Conservation (phyloP, 2,329 filamentous ascomycete genomes). For the Clonostachys byssicola region DNA sequence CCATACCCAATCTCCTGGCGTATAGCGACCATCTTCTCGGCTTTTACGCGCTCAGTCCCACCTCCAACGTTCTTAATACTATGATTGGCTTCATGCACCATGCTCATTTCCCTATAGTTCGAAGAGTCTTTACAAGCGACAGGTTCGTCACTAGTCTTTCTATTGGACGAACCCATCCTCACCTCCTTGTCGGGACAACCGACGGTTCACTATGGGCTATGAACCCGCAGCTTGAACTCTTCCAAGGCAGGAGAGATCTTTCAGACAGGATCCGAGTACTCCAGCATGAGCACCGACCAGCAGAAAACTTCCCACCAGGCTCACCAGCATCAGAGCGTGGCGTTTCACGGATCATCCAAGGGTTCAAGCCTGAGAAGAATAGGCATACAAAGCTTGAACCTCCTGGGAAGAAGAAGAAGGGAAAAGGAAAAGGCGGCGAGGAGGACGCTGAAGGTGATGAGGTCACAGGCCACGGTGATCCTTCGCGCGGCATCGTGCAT, state of each 20-base stretch:
- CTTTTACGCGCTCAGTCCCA: slow-evolving; percentile 48
- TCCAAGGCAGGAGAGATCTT: slow-evolving; percentile 21
- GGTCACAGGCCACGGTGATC: slow-evolving; percentile 22
- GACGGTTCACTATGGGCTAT: slow-evolving; percentile 48
- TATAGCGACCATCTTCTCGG: slow-evolving; percentile 54
- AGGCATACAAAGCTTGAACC: slow-evolving; percentile 24
- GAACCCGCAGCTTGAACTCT: slow-evolving; percentile 31
- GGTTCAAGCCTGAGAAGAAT: slow-evolving; percentile 46
- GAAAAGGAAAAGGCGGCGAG: slow-evolving; percentile 23
- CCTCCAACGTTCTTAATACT: slow-evolving; percentile 46
- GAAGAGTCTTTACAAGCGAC: slow-evolving; percentile 45
- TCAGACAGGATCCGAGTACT: slow-evolving; percentile 35
- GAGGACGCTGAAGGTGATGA: slow-evolving; percentile 25
- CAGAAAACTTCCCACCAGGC: slow-evolving; percentile 16
- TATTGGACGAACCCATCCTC: slow-evolving; percentile 47
- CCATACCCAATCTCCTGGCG: slow-evolving; percentile 47
- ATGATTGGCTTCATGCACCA: slow-evolving; percentile 48
- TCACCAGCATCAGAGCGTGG: slow-evolving; percentile 31
- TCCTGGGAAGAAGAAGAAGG: slow-evolving; percentile 29
- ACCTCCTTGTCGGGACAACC: slow-evolving; percentile 44
- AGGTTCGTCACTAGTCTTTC: slow-evolving; percentile 46
- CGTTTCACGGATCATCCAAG: slow-evolving; percentile 44
- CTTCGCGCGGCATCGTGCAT: slow-evolving; percentile 45
- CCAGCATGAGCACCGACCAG: slow-evolving; percentile 47
- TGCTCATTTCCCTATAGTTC: slow-evolving; percentile 46